Conservation (phyloP, 768 basidiomycete genomes). For the Lactifluus piperatus region DNA sequence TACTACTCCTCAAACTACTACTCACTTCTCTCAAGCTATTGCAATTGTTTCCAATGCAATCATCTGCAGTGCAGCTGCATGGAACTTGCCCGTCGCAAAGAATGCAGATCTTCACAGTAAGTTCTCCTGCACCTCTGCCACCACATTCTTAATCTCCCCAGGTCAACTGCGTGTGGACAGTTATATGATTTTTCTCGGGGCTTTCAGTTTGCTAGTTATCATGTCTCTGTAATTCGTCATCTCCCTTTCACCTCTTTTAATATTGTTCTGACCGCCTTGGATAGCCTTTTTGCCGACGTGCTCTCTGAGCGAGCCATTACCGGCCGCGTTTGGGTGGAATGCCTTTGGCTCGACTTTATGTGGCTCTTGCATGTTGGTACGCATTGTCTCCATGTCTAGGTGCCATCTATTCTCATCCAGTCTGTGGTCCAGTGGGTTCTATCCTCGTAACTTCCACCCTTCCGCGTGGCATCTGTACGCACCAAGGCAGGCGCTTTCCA, state of each 20-base stretch:
- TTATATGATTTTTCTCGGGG: constrained; percentile 20
- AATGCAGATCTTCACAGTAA: constrained; percentile 1
- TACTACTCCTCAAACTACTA: not conserved
- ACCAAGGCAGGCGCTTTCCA: constrained; percentile 1
- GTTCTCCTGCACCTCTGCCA: not conserved
- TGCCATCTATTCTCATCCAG: not conserved
- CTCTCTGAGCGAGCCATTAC: constrained; percentile 2
- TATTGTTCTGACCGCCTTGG: not conserved
- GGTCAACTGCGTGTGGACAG: constrained; percentile 7
- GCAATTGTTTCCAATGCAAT: constrained; percentile 15
- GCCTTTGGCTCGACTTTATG: constrained; percentile 14
- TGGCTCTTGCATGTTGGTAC: constrained; percentile 16
- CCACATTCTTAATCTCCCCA: not conserved
- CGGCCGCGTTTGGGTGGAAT: constrained; percentile 17
- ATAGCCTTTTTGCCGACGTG: constrained; percentile 12
- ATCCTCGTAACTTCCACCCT: constrained; percentile 8
- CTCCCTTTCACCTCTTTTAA: not conserved
- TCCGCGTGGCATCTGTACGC: constrained; percentile 13
- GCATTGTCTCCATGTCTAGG: not conserved
- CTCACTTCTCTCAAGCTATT: not conserved
- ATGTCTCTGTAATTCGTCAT: constrained; percentile 5
- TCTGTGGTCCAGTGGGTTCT: constrained; percentile 7
- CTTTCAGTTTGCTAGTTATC: constrained; percentile 17
- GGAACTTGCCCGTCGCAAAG: constrained; percentile 14
- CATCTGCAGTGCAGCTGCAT: constrained; percentile 20